phyloP scores from a whole-genome alignment of 495 filamentous ascomycete species.

The Bryoglossum gracile region DNA sequence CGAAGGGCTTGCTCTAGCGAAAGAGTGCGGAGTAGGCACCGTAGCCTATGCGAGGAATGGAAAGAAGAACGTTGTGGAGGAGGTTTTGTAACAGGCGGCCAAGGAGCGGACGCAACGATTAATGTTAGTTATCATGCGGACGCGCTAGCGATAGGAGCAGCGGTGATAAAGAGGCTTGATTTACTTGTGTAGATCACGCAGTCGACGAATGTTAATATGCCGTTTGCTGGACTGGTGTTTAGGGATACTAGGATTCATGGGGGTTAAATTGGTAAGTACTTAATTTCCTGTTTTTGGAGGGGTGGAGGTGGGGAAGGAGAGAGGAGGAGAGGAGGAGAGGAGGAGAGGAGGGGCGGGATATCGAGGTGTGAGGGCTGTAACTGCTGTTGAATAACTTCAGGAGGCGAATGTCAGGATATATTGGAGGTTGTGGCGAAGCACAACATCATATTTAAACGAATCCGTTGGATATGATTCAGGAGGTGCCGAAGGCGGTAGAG shows the following conservation, averaged over 20 bases:
- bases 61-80: slow-evolving; percentile 35
- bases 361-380: no score
- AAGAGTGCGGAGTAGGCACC: slow-evolving; percentile 39
- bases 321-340: no score
- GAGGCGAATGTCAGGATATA: slow-evolving; percentile 42
- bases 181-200: slow-evolving; percentile 49
- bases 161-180: slow-evolving; percentile 47
- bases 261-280: slow-evolving; percentile 26
- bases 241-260: slow-evolving; percentile 47
- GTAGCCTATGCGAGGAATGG: slow-evolving; percentile 45
- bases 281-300: background rate
- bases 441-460: slow-evolving; percentile 42
- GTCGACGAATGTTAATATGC: slow-evolving; percentile 38
- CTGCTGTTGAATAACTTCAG: slow-evolving; percentile 38
- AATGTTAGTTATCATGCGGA: slow-evolving; percentile 36
- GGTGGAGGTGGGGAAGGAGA: no score
- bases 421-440: slow-evolving; percentile 43
- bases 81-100: slow-evolving; percentile 41
- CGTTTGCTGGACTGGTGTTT: slow-evolving; percentile 47
- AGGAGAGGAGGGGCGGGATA: no score
- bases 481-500: slow-evolving; percentile 41
- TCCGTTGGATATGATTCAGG: slow-evolving; percentile 44
- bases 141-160: slow-evolving; percentile 41
- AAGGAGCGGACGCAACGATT: slow-evolving; percentile 40
- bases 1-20: slow-evolving; percentile 39